Percentiles rank a stretch among this genome's conserved stretches.
Conservation (phyloP, 805 yeast species). For the Komagataella pseudopastoris region DNA sequence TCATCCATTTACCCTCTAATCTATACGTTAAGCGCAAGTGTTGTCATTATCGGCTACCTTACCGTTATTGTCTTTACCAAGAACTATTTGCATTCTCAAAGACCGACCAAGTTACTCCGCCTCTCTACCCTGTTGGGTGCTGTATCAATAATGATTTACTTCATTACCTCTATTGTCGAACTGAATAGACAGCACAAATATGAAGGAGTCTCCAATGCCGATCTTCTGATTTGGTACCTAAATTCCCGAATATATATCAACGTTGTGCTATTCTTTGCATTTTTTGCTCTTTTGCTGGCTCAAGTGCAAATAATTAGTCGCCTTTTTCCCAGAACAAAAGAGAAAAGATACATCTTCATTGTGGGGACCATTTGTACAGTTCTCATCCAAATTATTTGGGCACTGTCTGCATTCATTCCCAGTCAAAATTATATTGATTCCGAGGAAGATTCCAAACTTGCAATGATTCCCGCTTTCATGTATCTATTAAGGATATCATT, state of each 20-base stretch:
- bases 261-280: conserved; percentile 43
- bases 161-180: conserved; percentile 30
- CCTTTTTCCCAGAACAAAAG: conserved; percentile 52
- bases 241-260: conserved; percentile 27
- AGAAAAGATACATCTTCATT: conserved; percentile 47
- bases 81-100: conserved; percentile 33
- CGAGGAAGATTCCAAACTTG: conserved; percentile 26
- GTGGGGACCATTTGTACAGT: conserved; percentile 41
- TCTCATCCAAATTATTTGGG: conserved; percentile 58
- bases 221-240: conserved; percentile 30
- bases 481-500: conserved; percentile 63
- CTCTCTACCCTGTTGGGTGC: conserved; percentile 39
- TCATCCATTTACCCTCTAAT: conserved; percentile 38
- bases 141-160: conserved; percentile 36
- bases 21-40: conserved; percentile 48
- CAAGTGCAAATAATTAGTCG: conserved; percentile 65
- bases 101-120: conserved; percentile 39
- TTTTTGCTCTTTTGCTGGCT: conserved; percentile 43
- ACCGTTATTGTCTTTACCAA: conserved; percentile 54
- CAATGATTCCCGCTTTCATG: conserved; percentile 59
- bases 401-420: conserved; percentile 36
- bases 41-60: conserved; percentile 49
- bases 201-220: conserved; percentile 29
- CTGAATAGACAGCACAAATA: conserved; percentile 32
- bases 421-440: conserved; percentile 7